Conservation (phyloP, 164 flowering plant genomes). For the Tetracentron sinense region DNA sequence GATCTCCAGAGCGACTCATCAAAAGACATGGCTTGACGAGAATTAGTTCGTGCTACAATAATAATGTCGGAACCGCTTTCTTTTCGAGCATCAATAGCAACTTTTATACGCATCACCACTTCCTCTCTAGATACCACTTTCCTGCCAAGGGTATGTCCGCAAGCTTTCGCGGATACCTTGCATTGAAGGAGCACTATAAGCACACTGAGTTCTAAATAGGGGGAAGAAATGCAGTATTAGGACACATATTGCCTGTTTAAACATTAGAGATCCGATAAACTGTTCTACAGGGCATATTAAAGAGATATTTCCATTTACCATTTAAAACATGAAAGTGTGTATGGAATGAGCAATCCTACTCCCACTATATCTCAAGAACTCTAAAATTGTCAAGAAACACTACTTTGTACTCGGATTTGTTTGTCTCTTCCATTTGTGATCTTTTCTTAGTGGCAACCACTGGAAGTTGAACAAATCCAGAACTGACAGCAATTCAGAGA, state of each 20-base stretch:
- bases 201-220: slow-evolving; percentile 8
- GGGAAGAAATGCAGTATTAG: neutral
- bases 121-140: slow-evolving; percentile 93
- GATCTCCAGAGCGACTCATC: slow-evolving; percentile 85
- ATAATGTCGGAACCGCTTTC: slow-evolving; percentile 88
- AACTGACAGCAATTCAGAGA: too few relatives aligned
- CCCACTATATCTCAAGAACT: neutral
- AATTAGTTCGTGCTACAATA: slow-evolving; percentile 88
- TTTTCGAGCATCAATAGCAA: slow-evolving; percentile 86
- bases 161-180: slow-evolving; percentile 93
- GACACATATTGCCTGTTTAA: neutral
- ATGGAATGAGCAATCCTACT: neutral
- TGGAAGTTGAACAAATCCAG: neutral
- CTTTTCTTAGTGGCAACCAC: neutral
- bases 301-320: neutral
- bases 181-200: slow-evolving; percentile 15
- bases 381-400: neutral
- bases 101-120: slow-evolving; percentile 86
- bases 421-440: neutral
- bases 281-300: neutral
- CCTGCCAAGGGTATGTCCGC: slow-evolving; percentile 90
- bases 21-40: slow-evolving; percentile 85
- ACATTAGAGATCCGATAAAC: neutral
- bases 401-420: too few relatives aligned
- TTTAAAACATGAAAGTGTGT: neutral